A percentile compares a stretch with the other conserved stretches of the same genome.
Conservation (phyloP, 2,329 filamentous ascomycete genomes). For the Ustilaginoidea virens region DNA sequence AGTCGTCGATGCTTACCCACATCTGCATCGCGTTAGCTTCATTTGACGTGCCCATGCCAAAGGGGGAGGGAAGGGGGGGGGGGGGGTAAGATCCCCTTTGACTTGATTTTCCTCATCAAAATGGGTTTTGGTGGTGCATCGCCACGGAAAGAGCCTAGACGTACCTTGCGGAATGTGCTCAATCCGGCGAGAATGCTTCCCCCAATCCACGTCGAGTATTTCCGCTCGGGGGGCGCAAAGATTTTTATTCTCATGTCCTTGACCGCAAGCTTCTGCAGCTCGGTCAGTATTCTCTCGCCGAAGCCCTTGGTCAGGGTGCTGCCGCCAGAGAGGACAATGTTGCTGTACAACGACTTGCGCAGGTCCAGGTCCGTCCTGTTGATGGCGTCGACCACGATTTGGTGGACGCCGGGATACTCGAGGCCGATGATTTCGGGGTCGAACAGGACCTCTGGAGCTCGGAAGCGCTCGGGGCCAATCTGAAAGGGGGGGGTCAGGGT, state of each 20-base stretch:
- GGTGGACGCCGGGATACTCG: slow-evolving; percentile 92
- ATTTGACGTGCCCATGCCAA: background rate
- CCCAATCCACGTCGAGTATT: slow-evolving; percentile 98
- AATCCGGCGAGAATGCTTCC: slow-evolving; percentile 92
- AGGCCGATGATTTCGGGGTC: slow-evolving; percentile 93
- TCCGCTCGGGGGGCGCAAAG: slow-evolving; percentile 90
- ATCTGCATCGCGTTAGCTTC: slow-evolving; percentile 52
- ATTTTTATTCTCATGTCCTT: slow-evolving; percentile 99
- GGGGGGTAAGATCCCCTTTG: too few relatives aligned
- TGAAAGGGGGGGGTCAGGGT: too few relatives aligned
- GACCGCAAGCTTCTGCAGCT: slow-evolving; percentile 84
- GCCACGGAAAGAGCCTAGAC: too few relatives aligned
- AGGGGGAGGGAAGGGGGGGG: background rate
- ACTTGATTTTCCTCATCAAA: too few relatives aligned
- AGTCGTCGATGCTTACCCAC: slow-evolving; percentile 99
- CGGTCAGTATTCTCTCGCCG: slow-evolving; percentile 77
- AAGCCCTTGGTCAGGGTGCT: slow-evolving; percentile 96
- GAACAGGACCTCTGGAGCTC: slow-evolving; percentile 93
- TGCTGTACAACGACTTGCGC: slow-evolving; percentile 83
- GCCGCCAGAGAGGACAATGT: slow-evolving; percentile 92
- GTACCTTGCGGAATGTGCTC: slow-evolving; percentile 95
- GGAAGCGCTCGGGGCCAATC: slow-evolving; percentile 87
- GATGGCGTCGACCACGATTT: slow-evolving; percentile 95
- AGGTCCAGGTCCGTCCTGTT: slow-evolving; percentile 90
- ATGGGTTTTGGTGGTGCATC: too few relatives aligned